Conservation (phyloP, 148 eudicot species). For the Persicaria tinctoria region DNA sequence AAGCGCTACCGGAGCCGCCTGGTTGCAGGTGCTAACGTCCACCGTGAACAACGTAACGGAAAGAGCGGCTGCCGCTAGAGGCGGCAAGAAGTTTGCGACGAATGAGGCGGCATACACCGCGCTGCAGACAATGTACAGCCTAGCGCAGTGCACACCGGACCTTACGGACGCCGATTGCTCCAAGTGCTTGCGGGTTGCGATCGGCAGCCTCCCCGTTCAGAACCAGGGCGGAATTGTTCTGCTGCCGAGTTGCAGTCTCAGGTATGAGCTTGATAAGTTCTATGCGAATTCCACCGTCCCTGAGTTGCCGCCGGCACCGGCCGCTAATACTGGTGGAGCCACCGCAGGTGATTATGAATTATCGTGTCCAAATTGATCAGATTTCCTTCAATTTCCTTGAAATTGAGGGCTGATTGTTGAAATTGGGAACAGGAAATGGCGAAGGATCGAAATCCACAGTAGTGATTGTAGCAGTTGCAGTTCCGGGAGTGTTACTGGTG, state of each 20-base stretch:
- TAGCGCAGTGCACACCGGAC: slow-evolving; percentile 35
- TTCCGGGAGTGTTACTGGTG: neutral
- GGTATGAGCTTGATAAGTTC: slow-evolving; percentile 9
- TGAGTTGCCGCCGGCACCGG: neutral
- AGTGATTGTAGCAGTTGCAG: neutral
- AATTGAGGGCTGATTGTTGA: too few relatives aligned
- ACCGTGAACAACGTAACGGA: slow-evolving; percentile 11
- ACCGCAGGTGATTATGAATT: neutral
- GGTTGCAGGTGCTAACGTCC: neutral
- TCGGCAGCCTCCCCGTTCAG: neutral
- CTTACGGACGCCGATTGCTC: slow-evolving; percentile 16
- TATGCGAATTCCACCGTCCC: neutral
- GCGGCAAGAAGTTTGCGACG: slow-evolving; percentile 18
- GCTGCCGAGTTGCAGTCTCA: slow-evolving; percentile 14
- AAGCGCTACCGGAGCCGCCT: neutral
- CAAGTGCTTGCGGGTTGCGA: slow-evolving; percentile 19
- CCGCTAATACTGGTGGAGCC: neutral
- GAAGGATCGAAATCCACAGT: neutral
- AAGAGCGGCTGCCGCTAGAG: slow-evolving; percentile 13
- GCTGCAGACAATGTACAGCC: slow-evolving; percentile 10
- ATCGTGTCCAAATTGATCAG: neutral
- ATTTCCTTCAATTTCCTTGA: neutral
- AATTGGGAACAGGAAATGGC: neutral
- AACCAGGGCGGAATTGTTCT: slow-evolving; percentile 5
- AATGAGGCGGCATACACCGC: slow-evolving; percentile 9